Evolutionary conservation across 2,329 filamentous ascomycete species (phyloP).

Genomic region (Aspergillus sp.): DNA sequence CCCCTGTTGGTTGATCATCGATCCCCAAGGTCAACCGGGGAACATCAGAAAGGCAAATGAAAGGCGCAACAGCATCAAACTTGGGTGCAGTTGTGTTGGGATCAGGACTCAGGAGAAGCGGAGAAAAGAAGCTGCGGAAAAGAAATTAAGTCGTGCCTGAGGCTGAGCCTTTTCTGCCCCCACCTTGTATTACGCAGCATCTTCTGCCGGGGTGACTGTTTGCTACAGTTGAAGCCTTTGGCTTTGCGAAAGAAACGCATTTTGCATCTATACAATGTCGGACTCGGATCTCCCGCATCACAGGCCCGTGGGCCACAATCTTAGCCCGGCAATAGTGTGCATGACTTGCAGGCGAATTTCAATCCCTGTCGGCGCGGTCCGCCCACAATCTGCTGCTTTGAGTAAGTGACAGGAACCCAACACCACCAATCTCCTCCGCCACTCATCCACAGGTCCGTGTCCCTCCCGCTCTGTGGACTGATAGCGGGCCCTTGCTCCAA

Average conservation of each 20-base stretch:
- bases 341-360: neutral
- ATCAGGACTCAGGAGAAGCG: neutral
- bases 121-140: neutral
- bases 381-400: slow-evolving; percentile 1
- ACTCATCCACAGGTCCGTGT: neutral
- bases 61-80: no score
- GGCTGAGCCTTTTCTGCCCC: neutral
- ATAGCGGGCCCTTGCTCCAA: neutral
- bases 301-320: neutral
- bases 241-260: no score
- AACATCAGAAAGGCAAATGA: neutral
- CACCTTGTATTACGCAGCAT: neutral
- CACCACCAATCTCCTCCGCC: neutral
- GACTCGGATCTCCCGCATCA: neutral
- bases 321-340: neutral
- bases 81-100: neutral
- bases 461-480: neutral
- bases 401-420: neutral
- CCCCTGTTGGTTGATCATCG: neutral
- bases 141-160: neutral
- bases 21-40: neutral
- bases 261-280: no score
- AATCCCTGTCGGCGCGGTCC: slow-evolving; percentile 4
- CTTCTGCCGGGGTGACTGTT: neutral
- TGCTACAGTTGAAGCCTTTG: no score